Base-by-base conservation (phyloP, 2,329 filamentous ascomycete genomes). In the Beauveria australis region DNA sequence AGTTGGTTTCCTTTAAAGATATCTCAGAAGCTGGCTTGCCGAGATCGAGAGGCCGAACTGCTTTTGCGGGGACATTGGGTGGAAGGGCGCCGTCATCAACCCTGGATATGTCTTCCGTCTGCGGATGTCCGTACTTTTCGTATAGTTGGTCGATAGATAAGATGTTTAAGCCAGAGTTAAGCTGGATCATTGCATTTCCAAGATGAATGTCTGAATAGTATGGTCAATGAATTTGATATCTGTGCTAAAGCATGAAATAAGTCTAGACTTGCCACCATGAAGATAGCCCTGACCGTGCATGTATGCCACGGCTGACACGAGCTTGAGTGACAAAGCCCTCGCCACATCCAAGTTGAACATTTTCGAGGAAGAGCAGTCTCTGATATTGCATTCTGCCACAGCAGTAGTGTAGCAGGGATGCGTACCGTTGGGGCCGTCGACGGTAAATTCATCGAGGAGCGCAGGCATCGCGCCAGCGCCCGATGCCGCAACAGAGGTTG, bases 121-220 rank as follows among this genome's bases (percentile, higher is more conserved):
- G 64, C 0, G 70, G 70, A n/a, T 67, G 43, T 8, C 69, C 69
- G 47, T 69, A 72, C 61, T 64, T 61, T 47, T 72, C 60, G 59
- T 73, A 68, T 3, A 75, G 58, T 60, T 74, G 64, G 19, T 69
- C 58, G 8, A 70, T 63, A 1, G 71, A 72, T 22, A 74, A 66
- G 0, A 66, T 8, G 59, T 71, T 63, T 10, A 65, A 51, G 18
- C 43, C 59, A 19, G 60, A 61, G 16, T 59, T 47, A 33, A 62
- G 53, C 19, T 56, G 61, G 37, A 66, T 16, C 37, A 64, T 44
- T 43, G 41, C 61, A 44, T 71, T 73, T 33, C 60, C 54, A 3
- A 73, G 63, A 63, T 71, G 69, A 22, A 74, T 63, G 59, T 66
- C 62, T 66, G 26, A 6, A n/a, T 53, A 53, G 14, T 33, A 44